Conservation (phyloP, 2,329 filamentous ascomycete species). For the Tricladium varicosporioides region DNA sequence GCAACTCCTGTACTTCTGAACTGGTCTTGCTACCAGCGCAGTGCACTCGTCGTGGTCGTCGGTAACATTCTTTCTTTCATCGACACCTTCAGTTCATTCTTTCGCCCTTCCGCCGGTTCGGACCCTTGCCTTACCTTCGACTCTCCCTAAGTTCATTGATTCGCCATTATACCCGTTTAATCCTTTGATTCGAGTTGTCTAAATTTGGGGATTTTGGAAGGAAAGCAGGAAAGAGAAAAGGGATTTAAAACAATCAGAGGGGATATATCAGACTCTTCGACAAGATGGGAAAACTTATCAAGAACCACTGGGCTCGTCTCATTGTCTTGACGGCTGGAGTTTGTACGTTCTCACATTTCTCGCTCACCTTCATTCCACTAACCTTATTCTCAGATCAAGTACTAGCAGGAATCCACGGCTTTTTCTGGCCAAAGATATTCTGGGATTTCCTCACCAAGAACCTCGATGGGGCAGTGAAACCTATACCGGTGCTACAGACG, state of each 20-base stretch:
- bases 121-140: constrained; percentile 41
- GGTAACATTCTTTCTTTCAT: constrained; percentile 51
- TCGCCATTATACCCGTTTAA: constrained; percentile 30
- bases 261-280: constrained; percentile 46
- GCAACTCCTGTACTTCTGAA: constrained; percentile 1
- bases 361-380: constrained; percentile 4
- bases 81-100: constrained; percentile 31
- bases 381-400: constrained; percentile 69
- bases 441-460: constrained; percentile 95
- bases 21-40: constrained; percentile 31
- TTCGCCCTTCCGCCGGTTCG: constrained; percentile 49
- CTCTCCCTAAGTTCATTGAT: constrained; percentile 21
- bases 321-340: constrained; percentile 81
- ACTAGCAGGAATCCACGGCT: constrained; percentile 76
- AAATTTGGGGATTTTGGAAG: constrained; percentile 19
- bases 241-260: constrained; percentile 14
- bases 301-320: constrained; percentile 97
- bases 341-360: constrained; percentile 37
- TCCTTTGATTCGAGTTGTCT: constrained; percentile 25
- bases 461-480: constrained; percentile 81
- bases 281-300: constrained; percentile 94
- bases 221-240: constrained; percentile 17
- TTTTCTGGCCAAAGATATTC: constrained; percentile 99
- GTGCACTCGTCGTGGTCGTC: constrained; percentile 47
- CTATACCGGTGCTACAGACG: constrained; percentile 83